Evolutionary conservation across 345 rosid genomes (phyloP).

Genomic region (Camelina sativa): DNA sequence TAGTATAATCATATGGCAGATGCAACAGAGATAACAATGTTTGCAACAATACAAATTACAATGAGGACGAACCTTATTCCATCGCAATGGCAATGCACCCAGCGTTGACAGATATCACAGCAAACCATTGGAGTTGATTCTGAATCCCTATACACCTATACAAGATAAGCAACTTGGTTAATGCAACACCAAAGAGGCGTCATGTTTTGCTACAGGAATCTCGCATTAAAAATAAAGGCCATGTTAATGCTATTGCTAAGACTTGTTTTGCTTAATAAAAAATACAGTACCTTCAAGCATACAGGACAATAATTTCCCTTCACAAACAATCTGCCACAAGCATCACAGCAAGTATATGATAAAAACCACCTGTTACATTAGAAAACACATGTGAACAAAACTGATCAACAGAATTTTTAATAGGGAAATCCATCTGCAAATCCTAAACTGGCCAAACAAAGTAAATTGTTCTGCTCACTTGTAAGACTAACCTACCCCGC

Average conservation of each 20-base stretch:
- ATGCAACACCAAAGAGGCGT: constrained; percentile 19
- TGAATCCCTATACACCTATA: constrained; percentile 97
- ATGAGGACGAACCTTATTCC: constrained; percentile 77
- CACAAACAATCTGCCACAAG: constrained; percentile 98
- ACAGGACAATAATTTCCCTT: constrained; percentile 98
- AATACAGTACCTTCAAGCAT: constrained; percentile 81
- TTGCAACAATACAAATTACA: constrained; percentile 29
- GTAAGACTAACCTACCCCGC: constrained; percentile 3
- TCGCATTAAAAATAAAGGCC: background rate
- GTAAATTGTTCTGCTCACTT: constrained; percentile 15
- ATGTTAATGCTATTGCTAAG: constrained; percentile 16
- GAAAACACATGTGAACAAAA: constrained; percentile 8
- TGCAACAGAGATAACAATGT: constrained; percentile 23
- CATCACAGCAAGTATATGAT: constrained; percentile 98
- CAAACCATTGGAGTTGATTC: constrained; percentile 99
- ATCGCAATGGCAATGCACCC: constrained; percentile 99
- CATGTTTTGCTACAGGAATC: background rate
- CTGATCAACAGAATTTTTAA: background rate
- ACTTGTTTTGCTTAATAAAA: constrained; percentile 38
- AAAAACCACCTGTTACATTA: constrained; percentile 86
- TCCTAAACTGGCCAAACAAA: constrained; percentile 17
- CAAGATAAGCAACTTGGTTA: constrained; percentile 3
- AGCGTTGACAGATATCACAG: constrained; percentile 98
- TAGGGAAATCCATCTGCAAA: constrained; percentile 21
- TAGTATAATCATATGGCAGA: background rate